Conservation (phyloP, 2,329 filamentous ascomycete genomes). For the Neonectria coccinea region DNA sequence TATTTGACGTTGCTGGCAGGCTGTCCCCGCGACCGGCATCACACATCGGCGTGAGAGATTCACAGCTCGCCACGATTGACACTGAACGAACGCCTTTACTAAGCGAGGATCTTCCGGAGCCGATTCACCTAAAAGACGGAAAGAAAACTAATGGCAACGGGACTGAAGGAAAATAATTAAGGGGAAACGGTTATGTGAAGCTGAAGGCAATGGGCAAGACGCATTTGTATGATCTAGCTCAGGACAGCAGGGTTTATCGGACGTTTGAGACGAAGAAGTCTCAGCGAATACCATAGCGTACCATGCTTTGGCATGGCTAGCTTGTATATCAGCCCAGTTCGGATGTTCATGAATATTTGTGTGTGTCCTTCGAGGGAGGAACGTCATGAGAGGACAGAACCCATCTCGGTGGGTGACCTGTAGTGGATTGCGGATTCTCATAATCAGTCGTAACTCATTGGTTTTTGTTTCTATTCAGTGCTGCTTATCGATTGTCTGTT, state of each 20-base stretch:
- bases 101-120: constrained; percentile 34
- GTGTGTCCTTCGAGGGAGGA: not conserved
- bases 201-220: constrained; percentile 18
- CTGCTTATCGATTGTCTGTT: not conserved
- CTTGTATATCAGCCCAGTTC: constrained; percentile 1
- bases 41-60: constrained; percentile 37
- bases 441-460: not conserved
- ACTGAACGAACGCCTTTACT: constrained; percentile 50
- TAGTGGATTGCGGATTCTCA: not conserved
- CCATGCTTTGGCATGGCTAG: not conserved
- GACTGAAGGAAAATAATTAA: constrained; percentile 19
- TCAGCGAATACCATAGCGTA: not conserved
- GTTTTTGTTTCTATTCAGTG: not conserved
- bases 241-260: not conserved
- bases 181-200: constrained; percentile 13
- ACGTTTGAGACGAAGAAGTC: not conserved
- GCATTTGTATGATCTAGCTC: constrained; percentile 6
- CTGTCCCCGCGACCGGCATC: constrained; percentile 40
- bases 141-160: constrained; percentile 42
- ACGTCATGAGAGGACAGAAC: not conserved
- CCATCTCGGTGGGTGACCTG: not conserved
- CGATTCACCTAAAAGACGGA: constrained; percentile 23
- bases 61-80: constrained; percentile 17
- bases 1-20: constrained; percentile 37
- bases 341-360: no score